Evolutionary conservation across 192 early-diverging fungal genomes (phyloP).

Genomic region (Umbelopsis sp.): DNA sequence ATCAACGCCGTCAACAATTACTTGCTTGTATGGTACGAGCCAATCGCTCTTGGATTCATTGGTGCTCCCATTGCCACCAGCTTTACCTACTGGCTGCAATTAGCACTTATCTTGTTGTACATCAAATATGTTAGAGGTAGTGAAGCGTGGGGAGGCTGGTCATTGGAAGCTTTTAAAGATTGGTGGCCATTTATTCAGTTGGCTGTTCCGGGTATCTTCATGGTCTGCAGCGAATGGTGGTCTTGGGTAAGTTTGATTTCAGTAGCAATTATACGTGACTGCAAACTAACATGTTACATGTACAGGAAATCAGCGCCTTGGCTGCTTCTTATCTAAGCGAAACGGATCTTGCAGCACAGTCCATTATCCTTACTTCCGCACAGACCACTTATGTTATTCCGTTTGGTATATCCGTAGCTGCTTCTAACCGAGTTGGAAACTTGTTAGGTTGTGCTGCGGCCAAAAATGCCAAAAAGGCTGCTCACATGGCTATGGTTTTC

Average conservation of each 20-base stretch:
- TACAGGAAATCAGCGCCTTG: conserved; percentile 62
- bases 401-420: conserved; percentile 78
- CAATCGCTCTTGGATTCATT: conserved; percentile 70
- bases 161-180: conserved; percentile 63
- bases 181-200: conserved; percentile 66
- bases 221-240: conserved; percentile 80
- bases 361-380: conserved; percentile 74
- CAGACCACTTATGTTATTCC: conserved; percentile 76
- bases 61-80: conserved; percentile 84
- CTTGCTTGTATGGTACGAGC: conserved; percentile 74
- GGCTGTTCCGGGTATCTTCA: conserved; percentile 78
- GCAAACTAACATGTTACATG: not conserved
- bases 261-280: not conserved
- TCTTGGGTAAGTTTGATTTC: conserved; percentile 34
- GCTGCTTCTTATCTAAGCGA: conserved; percentile 76
- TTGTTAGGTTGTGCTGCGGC: conserved; percentile 63
- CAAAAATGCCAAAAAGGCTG: conserved; percentile 52
- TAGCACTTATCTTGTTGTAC: conserved; percentile 68
- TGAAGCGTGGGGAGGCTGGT: conserved; percentile 90
- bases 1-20: conserved; percentile 82
- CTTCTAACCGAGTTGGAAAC: conserved; percentile 82
- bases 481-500: conserved; percentile 53
- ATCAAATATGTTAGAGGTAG: conserved; percentile 61
- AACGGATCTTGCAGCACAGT: conserved; percentile 79
- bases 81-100: conserved; percentile 76